Conservation (phyloP, 2,329 filamentous ascomycete species). For the Drechslerella dactyloides region DNA sequence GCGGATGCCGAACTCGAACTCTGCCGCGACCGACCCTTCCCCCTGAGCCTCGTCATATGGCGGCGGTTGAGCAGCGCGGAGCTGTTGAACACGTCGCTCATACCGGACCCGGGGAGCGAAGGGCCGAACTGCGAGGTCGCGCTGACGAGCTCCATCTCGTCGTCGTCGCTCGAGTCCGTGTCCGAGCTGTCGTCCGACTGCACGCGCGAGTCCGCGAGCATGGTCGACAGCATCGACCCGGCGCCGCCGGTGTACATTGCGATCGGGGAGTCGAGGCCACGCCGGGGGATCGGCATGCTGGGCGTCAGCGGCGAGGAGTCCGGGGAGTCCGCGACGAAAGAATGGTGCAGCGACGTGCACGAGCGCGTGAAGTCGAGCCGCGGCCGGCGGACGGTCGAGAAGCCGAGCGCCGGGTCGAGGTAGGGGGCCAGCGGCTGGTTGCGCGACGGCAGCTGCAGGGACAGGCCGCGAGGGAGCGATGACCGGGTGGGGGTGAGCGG, state of each 20-base stretch:
- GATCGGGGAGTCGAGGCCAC: constrained; percentile 47
- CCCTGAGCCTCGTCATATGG: constrained; percentile 54
- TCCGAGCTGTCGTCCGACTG: constrained; percentile 37
- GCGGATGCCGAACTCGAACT: constrained; percentile 72
- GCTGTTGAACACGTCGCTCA: constrained; percentile 51
- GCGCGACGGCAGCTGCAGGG: constrained; percentile 32
- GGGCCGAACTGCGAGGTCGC: constrained; percentile 45
- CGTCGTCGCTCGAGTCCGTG: constrained; percentile 60
- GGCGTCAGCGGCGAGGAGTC: constrained; percentile 47
- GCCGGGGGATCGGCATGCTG: constrained; percentile 47
- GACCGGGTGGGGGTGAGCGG: constrained; percentile 41
- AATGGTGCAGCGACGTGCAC: constrained; percentile 43
- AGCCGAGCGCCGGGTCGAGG: constrained; percentile 46
- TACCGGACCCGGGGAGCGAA: constrained; percentile 39
- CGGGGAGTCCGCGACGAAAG: constrained; percentile 41
- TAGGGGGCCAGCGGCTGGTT: constrained; percentile 42
- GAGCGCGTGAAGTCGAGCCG: constrained; percentile 46
- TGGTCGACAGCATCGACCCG: constrained; percentile 27
- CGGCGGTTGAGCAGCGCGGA: constrained; percentile 53
- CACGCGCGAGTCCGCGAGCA: constrained; percentile 43
- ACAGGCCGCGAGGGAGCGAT: constrained; percentile 42
- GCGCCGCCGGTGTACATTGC: constrained; percentile 42
- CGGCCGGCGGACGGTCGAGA: constrained; percentile 44
- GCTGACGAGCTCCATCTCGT: constrained; percentile 65
- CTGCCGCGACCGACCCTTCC: constrained; percentile 63